Conservation (phyloP, 1,284 basidiomycete genomes). For the Malassezia vespertilionis region DNA sequence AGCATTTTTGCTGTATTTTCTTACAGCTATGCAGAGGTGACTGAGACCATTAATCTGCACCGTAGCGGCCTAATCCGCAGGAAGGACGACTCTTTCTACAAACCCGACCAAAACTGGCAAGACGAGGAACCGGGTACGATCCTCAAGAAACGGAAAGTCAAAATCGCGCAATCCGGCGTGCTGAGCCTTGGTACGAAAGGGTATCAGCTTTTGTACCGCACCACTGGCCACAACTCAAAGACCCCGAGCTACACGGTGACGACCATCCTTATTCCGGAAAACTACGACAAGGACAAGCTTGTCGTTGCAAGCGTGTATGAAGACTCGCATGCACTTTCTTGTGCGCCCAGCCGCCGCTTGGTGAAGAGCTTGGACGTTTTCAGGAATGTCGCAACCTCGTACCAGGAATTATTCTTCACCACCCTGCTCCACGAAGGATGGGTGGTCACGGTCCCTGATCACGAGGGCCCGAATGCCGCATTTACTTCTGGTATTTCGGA, state of each 20-base stretch:
- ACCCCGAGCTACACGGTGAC: conserved; percentile 18
- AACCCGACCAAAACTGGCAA: conserved; percentile 5
- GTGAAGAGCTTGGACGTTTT: conserved; percentile 14
- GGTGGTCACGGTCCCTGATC: conserved; percentile 32
- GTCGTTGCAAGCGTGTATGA: conserved; percentile 26
- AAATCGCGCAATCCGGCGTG: background rate
- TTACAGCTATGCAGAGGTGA: background rate
- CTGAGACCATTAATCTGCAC: background rate
- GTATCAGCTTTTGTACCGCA: conserved; percentile 17
- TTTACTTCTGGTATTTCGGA: conserved; percentile 32
- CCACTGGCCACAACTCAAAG: background rate
- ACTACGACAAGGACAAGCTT: conserved; percentile 25
- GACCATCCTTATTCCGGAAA: conserved; percentile 26
- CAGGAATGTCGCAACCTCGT: conserved; percentile 17
- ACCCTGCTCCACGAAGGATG: conserved; percentile 31
- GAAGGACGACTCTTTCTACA: conserved; percentile 7
- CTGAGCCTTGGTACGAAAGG: conserved; percentile 2
- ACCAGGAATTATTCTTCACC: conserved; percentile 31
- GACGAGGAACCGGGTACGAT: conserved; percentile 5
- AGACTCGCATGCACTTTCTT: conserved; percentile 25
- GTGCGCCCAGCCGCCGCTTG: conserved; percentile 26
- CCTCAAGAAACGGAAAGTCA: conserved; percentile 7
- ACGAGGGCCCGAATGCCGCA: conserved; percentile 33
- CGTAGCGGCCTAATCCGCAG: background rate
- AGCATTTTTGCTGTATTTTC: background rate